Evolutionary conservation across 768 basidiomycete species (phyloP), one percentile per base, ranked within the genome.

Genomic region (Auricularia cornea): DNA sequence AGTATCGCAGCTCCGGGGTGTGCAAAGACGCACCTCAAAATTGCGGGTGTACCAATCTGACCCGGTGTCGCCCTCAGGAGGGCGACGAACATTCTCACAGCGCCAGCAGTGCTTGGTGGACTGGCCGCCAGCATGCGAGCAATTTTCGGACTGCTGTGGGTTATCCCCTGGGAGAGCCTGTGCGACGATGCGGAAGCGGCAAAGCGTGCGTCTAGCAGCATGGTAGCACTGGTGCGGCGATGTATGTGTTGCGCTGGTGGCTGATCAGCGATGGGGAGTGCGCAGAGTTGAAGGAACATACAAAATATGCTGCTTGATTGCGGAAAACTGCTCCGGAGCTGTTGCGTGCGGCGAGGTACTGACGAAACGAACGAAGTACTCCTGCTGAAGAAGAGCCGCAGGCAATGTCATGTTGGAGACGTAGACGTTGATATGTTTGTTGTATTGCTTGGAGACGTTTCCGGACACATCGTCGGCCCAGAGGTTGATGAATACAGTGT

Each of bases 1-100:
- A 35, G 33, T 4, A 35, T 4, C 4, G 12, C 4, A 12, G 4
- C 33, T 35, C 33, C n/a, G n/a, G n/a, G n/a, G n/a, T n/a, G 8
- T 8, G 38, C 48, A 51, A 64, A 59, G n/a, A 26, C 33, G 33
- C 33, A 35, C 33, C 38, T 28, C 10, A 70, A 66, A 26, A 76
- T 68, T 33, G 77, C 75, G 1, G 67, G 60, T 56, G 73, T 75
- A 6, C 77, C 77, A 0, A 4, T 16, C 5, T 79, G n/a, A 18
- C 44, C 18, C 44, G n/a, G n/a, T n/a, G 18, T 48, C 44, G 18
- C 18, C 44, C 44, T 48, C 44, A 20, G 6, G 6, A 4, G 60
- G 62, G 79, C 78, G 0, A 52, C 60, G 33, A 74, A 67, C 3
- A 78, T 48, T 48, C 18, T 6, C 4, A 16, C 66, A 70, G 1